Percentiles rank a stretch among this genome's conserved stretches.
phyloP scores from a whole-genome alignment of 208 protist genomes.

The Trypanosomatidae sp. region DNA sequence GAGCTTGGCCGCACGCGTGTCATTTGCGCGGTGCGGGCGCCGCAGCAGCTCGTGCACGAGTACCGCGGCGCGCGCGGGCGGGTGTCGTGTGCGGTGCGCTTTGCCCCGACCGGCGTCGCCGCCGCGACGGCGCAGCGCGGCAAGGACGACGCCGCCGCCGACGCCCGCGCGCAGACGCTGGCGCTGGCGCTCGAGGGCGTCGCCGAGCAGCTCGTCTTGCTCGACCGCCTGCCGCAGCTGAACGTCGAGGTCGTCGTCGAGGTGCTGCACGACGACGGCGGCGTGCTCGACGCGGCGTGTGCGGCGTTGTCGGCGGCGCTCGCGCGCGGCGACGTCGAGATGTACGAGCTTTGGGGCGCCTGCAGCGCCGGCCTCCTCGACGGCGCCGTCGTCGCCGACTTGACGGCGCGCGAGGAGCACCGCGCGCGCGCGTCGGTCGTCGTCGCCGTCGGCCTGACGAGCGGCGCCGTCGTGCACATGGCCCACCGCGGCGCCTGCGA shows the following conservation, averaged over 20 bases:
- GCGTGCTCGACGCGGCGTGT: constrained; percentile 51
- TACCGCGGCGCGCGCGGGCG: constrained; percentile 66
- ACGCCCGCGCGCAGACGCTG: constrained; percentile 27
- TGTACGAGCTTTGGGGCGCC: constrained; percentile 58
- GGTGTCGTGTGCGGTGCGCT: constrained; percentile 38
- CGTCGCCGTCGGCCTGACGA: constrained; percentile 28
- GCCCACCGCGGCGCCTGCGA: constrained; percentile 48
- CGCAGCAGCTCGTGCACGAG: constrained; percentile 76
- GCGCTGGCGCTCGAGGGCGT: constrained; percentile 64
- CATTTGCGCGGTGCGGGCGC: constrained; percentile 60
- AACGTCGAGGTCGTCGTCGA: constrained; percentile 65
- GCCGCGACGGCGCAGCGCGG: constrained; percentile 10
- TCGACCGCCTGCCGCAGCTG: constrained; percentile 68
- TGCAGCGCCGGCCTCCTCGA: constrained; percentile 38
- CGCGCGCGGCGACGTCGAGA: constrained; percentile 40
- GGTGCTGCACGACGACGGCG: constrained; percentile 55
- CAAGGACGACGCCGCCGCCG: not conserved
- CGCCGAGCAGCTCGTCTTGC: constrained; percentile 53
- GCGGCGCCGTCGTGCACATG: constrained; percentile 35
- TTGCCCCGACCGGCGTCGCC: constrained; percentile 5
- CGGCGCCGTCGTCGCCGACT: constrained; percentile 40
- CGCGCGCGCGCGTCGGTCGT: constrained; percentile 19
- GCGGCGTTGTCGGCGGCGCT: constrained; percentile 51
- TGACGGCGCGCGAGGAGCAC: constrained; percentile 23
- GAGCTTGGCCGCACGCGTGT: constrained; percentile 73